Base-by-base conservation (phyloP, 106 monocot genomes). In the Apostasia shenzhenica region DNA sequence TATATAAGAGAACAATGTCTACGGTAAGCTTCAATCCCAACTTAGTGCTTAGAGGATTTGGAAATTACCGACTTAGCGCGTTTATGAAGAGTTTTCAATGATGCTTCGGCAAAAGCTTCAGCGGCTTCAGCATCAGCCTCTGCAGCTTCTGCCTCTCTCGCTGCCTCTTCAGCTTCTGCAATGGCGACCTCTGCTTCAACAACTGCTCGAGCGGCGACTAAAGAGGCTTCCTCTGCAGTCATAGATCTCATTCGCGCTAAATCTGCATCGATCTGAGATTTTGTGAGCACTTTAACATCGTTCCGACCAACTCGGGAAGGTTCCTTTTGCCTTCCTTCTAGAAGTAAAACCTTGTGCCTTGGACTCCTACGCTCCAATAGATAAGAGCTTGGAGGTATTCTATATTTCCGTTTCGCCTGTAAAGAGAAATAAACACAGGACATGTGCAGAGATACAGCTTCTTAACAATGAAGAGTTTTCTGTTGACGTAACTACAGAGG, bases 71-170 rank as follows among this genome's bases (percentile, higher is more conserved):
- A 65, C 48, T 65, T 65, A 8, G 65, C 47, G 26, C 48, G 47
- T 65, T 65, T 65, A 14, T 37, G 46, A 37, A 65, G 65, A 65
- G 65, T 49, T 37, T 65, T 65, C 48, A 48, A 37, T 45, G 87
- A 88, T 46, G 94, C 85, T 68, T 91, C 85, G 2, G 88, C 91
- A 82, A 91, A 88, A 61, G 88, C 83, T 61, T 86, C 79, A 50
- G 91, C 88, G 41, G 79, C 86, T 71, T 88, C 91, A 14, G 86
- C 85, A 57, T 88, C 84, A 57, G 88, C 91, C 80, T 95, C 95
- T 47, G 91, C 88, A 73, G 73, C 75, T 64, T 91, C 91, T 45
- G 95, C 95, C 54, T 82, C 83, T 53, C 73, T 79, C 2, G 83
- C 78, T 42, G 95, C 91, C 67, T 74, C 84, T 73, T 95, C 91